Evolutionary conservation across 2,329 filamentous ascomycete genomes (phyloP).

Genomic region (Sporothrix brasiliensis): DNA sequence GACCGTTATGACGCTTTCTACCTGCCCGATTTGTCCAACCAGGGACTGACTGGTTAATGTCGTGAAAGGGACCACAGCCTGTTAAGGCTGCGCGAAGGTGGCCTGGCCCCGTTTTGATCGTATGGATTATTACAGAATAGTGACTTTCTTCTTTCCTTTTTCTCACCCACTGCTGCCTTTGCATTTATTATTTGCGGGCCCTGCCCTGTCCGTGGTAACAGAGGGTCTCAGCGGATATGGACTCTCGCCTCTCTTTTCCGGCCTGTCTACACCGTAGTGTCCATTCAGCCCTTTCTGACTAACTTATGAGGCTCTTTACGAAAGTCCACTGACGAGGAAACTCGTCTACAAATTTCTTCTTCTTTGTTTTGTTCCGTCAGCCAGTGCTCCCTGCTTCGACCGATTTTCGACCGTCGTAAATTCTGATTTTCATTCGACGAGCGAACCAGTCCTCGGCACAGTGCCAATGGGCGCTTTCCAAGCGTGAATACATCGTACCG

Average conservation of each 20-base stretch:
- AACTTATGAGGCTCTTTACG: slow-evolving; percentile 14
- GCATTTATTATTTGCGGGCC: neutral
- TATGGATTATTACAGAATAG: too few species aligned
- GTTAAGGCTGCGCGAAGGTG: neutral
- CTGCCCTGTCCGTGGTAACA: neutral
- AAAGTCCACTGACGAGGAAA: neutral
- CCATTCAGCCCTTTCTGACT: neutral
- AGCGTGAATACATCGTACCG: neutral
- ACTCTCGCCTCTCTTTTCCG: slow-evolving; percentile 3
- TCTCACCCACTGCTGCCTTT: slow-evolving; percentile 1
- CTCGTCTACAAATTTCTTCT: too few species aligned
- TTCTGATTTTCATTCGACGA: slow-evolving; percentile 10
- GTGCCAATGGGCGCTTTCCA: neutral
- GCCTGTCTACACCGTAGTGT: neutral
- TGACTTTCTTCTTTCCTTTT: neutral
- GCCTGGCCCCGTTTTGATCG: neutral
- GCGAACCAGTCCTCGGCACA: too few species aligned
- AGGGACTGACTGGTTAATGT: neutral
- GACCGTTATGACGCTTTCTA: neutral
- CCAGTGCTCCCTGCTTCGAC: neutral
- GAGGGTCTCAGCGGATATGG: neutral
- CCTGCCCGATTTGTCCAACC: neutral
- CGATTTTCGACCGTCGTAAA: neutral
- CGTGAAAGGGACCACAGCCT: neutral
- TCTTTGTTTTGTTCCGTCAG: too few species aligned